Conservation (phyloP, 192 early-diverging fungal genomes). For the Backusella liffmaniae region DNA sequence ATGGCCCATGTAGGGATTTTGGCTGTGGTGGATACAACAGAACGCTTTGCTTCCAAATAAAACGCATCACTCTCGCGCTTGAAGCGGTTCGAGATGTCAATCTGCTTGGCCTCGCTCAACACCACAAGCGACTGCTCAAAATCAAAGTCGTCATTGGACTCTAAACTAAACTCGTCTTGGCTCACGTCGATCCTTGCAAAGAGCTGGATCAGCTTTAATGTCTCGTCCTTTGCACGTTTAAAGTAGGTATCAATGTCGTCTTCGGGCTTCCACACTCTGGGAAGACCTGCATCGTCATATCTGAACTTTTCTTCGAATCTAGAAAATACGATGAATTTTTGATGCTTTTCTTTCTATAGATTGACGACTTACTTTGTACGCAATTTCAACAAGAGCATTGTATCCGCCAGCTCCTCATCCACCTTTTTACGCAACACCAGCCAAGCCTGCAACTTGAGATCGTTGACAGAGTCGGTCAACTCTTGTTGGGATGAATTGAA, state of each 20-base stretch:
- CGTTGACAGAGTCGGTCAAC: conserved; percentile 46
- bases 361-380: conserved; percentile 42
- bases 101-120: conserved; percentile 57
- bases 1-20: conserved; percentile 88
- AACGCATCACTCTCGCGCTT: conserved; percentile 86
- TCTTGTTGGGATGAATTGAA: conserved; percentile 56
- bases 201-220: conserved; percentile 63
- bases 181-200: conserved; percentile 74
- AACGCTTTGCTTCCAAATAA: conserved; percentile 95
- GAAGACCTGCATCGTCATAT: conserved; percentile 91
- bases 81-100: conserved; percentile 79
- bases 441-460: conserved; percentile 72
- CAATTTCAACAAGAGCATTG: conserved; percentile 78
- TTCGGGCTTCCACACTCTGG: conserved; percentile 90
- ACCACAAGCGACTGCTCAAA: conserved; percentile 59
- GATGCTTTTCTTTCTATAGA: no score
- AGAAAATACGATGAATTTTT: neutral
- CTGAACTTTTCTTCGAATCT: conserved; percentile 91
- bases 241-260: conserved; percentile 95
- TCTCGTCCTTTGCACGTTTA: conserved; percentile 65
- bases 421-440: conserved; percentile 66
- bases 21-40: conserved; percentile 84
- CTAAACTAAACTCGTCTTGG: conserved; percentile 28
- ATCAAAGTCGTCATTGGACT: conserved; percentile 56
- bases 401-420: conserved; percentile 82